phyloP scores from a whole-genome alignment of 148 eudicot genomes.

The Rhododendron vialii region DNA sequence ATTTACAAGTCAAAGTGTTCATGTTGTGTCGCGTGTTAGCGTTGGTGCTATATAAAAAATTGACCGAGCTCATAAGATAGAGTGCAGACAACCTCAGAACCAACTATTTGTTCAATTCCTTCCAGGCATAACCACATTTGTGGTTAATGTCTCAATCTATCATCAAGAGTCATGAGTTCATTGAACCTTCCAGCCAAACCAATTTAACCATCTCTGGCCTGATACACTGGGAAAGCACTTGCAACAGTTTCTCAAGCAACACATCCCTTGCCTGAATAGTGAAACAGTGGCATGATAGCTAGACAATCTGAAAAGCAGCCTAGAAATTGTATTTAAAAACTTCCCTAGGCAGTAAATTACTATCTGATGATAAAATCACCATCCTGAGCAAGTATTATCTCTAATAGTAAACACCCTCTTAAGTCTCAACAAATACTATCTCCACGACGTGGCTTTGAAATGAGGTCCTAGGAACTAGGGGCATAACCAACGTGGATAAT shows the following conservation, averaged over 20 bases:
- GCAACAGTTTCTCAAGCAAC: neutral
- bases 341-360: neutral
- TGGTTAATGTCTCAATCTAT: no score
- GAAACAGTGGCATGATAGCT: neutral
- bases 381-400: neutral
- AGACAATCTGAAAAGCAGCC: no score
- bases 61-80: neutral
- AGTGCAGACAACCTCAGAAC: neutral
- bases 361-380: neutral
- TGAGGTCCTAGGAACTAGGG: no score
- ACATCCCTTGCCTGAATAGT: neutral
- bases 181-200: neutral
- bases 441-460: neutral
- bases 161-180: neutral
- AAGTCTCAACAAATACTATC: neutral
- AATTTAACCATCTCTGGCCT: neutral
- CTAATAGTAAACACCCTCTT: neutral
- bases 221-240: neutral
- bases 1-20: neutral
- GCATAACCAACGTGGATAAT: no score
- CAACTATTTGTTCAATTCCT: neutral
- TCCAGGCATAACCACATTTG: neutral
- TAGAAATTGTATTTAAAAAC: no score
- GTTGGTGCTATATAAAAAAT: neutral
- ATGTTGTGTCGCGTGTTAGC: neutral